Evolutionary conservation across 257 asterid species (phyloP), one percentile per base, ranked within the genome.

Genomic region (Eustoma russellianum): DNA sequence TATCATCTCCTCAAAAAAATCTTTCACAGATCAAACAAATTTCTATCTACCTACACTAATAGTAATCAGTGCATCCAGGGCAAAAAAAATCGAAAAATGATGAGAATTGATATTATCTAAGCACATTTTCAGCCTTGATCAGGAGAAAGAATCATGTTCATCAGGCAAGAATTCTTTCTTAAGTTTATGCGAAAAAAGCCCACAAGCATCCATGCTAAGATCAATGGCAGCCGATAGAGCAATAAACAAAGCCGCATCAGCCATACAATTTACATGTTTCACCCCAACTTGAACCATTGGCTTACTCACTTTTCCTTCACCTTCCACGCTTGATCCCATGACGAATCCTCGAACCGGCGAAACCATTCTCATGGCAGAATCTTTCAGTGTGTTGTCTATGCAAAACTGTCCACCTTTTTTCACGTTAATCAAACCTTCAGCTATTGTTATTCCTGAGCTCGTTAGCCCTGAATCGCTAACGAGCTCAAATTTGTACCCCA

Each of bases 181-280:
- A 1, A 88, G 74, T 41, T 82, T 88, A 15, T 67, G 70, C 1
- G 95, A 74, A 67, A 88, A 88, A 41, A 80, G 73, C 34, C 88
- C 72, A 43, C 95, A 82, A 17, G 97, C 94, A 41, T 88, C 97
- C 88, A 85, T 81, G 62, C 95, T 82, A 3, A 88, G 91, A 56
- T 88, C 97, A 8, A 85, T 64, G 4, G 97, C 97, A 12, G 97
- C 97, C 2, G 95, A 66, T 2, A 88, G 86, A 3, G 95, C 95
- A 1, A 88, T 72, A 34, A 85, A 88, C 0, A 85, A 62, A 3
- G 97, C 97, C 0, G 91, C 97, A 16, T 88, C 95, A 0, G 88
- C 86, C 84, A 79, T 80, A 72, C 95, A 88, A 0, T 82, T 71
- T 2, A 88, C 97, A 30, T 88, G 95, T 54, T 68, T 59, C 62